These are phyloP conservation scores for Fallopia convolvulus DNA, from an alignment of 148 eudicot genomes.

Conservation along the genomic window DNA sequence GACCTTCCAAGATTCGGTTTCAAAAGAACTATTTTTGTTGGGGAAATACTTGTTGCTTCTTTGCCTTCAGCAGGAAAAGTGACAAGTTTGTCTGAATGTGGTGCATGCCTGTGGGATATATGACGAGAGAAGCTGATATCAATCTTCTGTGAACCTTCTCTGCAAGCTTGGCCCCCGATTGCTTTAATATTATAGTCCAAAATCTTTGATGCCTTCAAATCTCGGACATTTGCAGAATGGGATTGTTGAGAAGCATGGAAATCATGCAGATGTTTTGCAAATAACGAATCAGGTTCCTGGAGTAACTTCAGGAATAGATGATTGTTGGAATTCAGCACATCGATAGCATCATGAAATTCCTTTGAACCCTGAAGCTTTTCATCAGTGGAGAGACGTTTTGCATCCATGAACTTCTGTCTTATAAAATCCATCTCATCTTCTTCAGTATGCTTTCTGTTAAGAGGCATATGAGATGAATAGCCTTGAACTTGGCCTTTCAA, in stretches of 20 bases:
- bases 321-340: constrained; percentile 47
- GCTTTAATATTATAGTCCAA: constrained; percentile 37
- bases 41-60: constrained; percentile 17
- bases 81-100: constrained; percentile 22
- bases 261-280: constrained; percentile 50
- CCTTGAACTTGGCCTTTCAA: constrained; percentile 29
- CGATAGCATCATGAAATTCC: constrained; percentile 46
- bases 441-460: constrained; percentile 27
- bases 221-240: constrained; percentile 22
- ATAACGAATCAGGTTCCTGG: constrained; percentile 58
- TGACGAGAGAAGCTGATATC: constrained; percentile 32
- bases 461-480: constrained; percentile 23
- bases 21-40: constrained; percentile 80
- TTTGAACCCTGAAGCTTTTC: constrained; percentile 44
- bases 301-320: constrained; percentile 57
- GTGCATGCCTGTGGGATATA: constrained; percentile 20
- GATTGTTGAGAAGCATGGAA: constrained; percentile 35
- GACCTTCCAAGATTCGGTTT: constrained; percentile 66
- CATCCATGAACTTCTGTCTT: constrained; percentile 50
- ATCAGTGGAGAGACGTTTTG: constrained; percentile 46
- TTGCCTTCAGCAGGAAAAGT: constrained; percentile 21
- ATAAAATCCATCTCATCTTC: constrained; percentile 41
- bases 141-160: constrained; percentile 29
- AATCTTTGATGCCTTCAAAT: constrained; percentile 35
- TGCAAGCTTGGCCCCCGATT: constrained; percentile 36